These are phyloP conservation scores for Corymbia maculata DNA, from an alignment of 345 rosid genomes.

Conservation along the genomic window DNA sequence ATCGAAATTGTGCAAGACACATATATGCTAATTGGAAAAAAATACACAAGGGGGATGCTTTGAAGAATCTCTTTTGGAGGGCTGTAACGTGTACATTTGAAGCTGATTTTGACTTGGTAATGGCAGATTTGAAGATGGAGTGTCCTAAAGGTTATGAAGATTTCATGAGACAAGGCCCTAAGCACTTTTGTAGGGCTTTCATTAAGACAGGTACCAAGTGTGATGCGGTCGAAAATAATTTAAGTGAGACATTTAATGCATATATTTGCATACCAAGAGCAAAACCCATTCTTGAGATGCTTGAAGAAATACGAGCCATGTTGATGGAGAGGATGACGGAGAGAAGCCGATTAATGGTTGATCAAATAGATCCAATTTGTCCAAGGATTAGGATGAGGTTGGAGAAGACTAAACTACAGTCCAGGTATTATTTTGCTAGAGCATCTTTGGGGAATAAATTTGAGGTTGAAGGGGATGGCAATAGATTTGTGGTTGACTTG, in stretches of 20 bases:
- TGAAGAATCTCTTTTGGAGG: background rate
- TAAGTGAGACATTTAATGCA: too few relatives aligned
- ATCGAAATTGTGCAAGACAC: background rate
- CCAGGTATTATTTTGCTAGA: background rate
- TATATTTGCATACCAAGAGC: too few relatives aligned
- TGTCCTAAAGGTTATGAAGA: background rate
- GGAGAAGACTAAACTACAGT: background rate
- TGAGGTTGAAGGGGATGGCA: accelerated
- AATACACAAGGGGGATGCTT: background rate
- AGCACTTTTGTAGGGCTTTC: background rate
- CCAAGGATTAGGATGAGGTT: background rate
- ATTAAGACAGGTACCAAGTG: background rate
- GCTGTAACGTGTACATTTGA: background rate
- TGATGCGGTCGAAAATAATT: too few relatives aligned
- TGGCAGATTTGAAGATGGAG: background rate
- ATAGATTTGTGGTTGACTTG: background rate
- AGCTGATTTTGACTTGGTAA: background rate
- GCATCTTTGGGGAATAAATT: background rate
- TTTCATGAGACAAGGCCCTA: background rate
- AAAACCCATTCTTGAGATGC: background rate
- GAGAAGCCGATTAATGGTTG: background rate
- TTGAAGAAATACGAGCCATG: background rate
- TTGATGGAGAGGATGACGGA: background rate
- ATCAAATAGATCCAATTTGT: background rate
- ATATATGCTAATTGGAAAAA: background rate